These are phyloP conservation scores for Calonectria pauciramosa DNA, from an alignment of 2,329 filamentous ascomycete species.

Conservation along the genomic window DNA sequence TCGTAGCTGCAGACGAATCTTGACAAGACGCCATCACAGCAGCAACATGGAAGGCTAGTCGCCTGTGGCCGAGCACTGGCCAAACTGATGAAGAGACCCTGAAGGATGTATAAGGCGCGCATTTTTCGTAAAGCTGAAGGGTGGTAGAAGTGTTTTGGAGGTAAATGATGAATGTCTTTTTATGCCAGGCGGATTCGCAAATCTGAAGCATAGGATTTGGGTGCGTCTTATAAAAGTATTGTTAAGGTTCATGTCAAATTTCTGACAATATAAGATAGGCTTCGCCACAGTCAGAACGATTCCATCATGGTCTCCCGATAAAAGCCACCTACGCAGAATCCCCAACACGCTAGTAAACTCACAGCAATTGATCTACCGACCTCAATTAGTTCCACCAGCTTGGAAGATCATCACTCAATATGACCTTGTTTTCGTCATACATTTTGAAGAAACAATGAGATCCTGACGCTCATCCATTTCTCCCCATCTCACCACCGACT, in stretches of 20 bases:
- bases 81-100: not conserved
- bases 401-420: not conserved
- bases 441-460: not conserved
- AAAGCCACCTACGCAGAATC: not conserved
- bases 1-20: not conserved
- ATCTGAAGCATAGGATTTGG: no score
- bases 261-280: not conserved
- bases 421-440: not conserved
- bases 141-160: not conserved
- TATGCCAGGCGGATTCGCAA: not conserved
- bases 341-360: not conserved
- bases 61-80: not conserved
- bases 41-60: not conserved
- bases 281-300: not conserved
- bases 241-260: not conserved
- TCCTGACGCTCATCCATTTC: not conserved
- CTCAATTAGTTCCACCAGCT: not conserved
- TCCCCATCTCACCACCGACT: no score
- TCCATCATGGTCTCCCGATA: not conserved
- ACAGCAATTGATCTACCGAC: not conserved
- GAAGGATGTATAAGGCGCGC: not conserved
- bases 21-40: not conserved
- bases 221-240: not conserved
- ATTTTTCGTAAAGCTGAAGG: not conserved
- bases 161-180: not conserved